Conservation (phyloP, 257 asterid species). For the Forsythia suspensa region DNA sequence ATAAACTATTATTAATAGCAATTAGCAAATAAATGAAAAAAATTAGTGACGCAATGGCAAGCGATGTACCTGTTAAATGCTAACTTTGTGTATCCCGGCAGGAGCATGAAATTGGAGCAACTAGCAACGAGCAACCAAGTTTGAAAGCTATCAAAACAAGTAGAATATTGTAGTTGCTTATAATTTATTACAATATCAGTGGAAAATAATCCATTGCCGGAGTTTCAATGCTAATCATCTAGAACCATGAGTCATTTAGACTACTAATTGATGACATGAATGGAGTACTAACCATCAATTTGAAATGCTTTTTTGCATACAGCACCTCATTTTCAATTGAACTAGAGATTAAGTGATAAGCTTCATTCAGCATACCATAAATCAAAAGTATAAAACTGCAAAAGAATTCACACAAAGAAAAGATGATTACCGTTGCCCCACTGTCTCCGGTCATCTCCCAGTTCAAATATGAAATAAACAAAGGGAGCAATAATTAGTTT, state of each 20-base stretch:
- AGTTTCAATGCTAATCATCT: neutral
- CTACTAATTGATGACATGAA: neutral
- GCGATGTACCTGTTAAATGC: no score
- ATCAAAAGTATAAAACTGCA: constrained; percentile 17
- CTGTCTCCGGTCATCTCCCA: constrained; percentile 48
- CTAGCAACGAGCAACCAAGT: no score
- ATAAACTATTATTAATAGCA: no score
- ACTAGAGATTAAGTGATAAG: constrained; percentile 8
- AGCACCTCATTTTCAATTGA: constrained; percentile 20
- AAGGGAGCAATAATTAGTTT: constrained; percentile 43
- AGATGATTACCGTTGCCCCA: constrained; percentile 62
- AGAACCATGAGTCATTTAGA: constrained; percentile 1
- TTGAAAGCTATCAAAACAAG: no score
- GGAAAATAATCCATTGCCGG: no score
- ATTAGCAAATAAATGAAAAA: no score
- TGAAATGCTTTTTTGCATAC: neutral
- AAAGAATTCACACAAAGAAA: constrained; percentile 20
- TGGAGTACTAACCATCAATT: constrained; percentile 1
- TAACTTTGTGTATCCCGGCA: no score
- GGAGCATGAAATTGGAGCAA: no score
- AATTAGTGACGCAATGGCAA: no score
- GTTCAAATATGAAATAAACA: constrained; percentile 46
- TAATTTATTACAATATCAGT: no score
- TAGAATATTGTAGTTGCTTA: no score
- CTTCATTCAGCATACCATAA: constrained; percentile 15